Conservation (phyloP, 768 basidiomycete species). For the Auricularia cornea region DNA sequence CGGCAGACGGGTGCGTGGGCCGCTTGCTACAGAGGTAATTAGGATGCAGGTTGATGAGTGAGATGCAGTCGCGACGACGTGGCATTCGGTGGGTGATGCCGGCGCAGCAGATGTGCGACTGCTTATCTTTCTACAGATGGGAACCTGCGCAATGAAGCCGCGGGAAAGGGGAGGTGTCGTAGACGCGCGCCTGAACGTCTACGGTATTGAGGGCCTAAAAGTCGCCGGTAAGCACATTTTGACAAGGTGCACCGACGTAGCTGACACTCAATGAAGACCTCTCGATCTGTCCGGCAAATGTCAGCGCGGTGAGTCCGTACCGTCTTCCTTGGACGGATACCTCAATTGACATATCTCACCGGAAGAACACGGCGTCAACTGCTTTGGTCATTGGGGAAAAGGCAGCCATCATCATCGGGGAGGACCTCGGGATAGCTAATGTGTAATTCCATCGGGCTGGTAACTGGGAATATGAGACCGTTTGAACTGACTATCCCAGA, state of each 20-base stretch:
- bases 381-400: too few relatives aligned
- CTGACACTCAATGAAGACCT: conserved; percentile 20
- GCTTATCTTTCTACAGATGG: conserved; percentile 20
- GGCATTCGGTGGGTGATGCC: conserved; percentile 23
- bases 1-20: conserved; percentile 12
- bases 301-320: conserved; percentile 27
- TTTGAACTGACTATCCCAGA: too few relatives aligned
- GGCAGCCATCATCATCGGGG: too few relatives aligned
- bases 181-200: conserved; percentile 11
- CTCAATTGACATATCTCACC: too few relatives aligned
- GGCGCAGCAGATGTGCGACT: background rate
- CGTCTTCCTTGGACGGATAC: too few relatives aligned
- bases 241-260: too few relatives aligned
- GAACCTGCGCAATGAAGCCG: conserved; percentile 11
- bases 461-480: too few relatives aligned
- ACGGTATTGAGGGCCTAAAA: conserved; percentile 6
- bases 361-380: too few relatives aligned
- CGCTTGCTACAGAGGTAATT: too few relatives aligned
- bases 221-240: conserved; percentile 22
- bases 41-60: background rate
- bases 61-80: conserved; percentile 20
- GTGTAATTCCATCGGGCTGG: too few relatives aligned
- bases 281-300: conserved; percentile 32
- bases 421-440: too few relatives aligned
- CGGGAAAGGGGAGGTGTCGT: conserved; percentile 9